Evolutionary conservation across 208 protist species (phyloP), one percentile per base, ranked within the genome.

Genomic region (Wallacemonas sp.): DNA sequence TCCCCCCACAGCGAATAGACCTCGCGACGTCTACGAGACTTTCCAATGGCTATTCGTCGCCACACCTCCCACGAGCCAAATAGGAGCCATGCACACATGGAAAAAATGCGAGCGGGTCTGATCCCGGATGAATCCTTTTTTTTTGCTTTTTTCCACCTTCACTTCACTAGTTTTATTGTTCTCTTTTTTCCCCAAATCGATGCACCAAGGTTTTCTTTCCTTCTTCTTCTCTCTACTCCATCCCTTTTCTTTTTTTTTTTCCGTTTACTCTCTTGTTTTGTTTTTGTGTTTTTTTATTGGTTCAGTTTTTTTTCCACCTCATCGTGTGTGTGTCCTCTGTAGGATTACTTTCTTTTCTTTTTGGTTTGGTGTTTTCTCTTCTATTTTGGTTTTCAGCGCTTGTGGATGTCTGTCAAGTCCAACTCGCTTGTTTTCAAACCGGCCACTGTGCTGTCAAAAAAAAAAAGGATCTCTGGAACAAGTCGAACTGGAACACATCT

Each of bases 321-420:
- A 41, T 41, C 36, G 14, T 41, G 36, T 41, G 36, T 41, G 36
- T 41, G 36, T 41, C 7, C 36, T 41, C 10, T 41, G 36, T 41
- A 41, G 36, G 36, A 31, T 29, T 33, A 61, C 4, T 45, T 29
- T 57, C 23, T 63, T 50, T 42, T 68, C 65, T 22, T 61, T 46
- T 61, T 77, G 1, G 11, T 57, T 62, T 65, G 29, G 65, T 44
- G 20, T 26, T 11, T 69, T 22, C 18, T 26, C 41, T 62, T 63
- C 29, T 42, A 23, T 2, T 44, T 65, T 18, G 16, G 18, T 68
- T 61, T 29, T 57, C 36, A 48, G 2, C 16, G 31, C 49, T 49
- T 41, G 31, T 55, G 22, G 1, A 2, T 33, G 20, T 38, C 36
- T 57, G 55, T 32, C 11, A 11, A 23, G 23, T n/a, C 11, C 7